These are phyloP conservation scores for Isatis lusitanica DNA, from an alignment of 441 rosid genomes.

Conservation along the genomic window DNA sequence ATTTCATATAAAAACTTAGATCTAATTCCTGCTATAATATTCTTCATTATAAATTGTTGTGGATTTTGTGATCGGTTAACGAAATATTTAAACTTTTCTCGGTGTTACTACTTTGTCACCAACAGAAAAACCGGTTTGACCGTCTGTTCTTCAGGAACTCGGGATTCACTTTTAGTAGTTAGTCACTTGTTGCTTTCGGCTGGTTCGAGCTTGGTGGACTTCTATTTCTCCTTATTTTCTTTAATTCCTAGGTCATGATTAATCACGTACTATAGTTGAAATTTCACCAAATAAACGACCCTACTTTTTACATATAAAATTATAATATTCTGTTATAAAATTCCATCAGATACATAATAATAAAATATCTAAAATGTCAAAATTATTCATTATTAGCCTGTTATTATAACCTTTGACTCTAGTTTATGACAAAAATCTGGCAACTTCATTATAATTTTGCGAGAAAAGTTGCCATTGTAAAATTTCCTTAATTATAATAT, in stretches of 20 bases:
- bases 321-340: not conserved
- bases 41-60: not conserved
- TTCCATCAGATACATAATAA: not conserved
- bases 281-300: not conserved
- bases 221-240: not conserved
- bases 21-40: not conserved
- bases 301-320: not conserved
- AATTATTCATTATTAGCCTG: not conserved
- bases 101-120: not conserved
- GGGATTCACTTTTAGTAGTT: not conserved
- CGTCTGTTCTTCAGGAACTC: not conserved
- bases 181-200: conserved; percentile 17
- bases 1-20: not conserved
- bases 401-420: not conserved
- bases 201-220: conserved; percentile 12
- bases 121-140: not conserved
- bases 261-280: not conserved
- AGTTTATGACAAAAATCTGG: too few relatives aligned
- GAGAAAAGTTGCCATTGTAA: too few relatives aligned
- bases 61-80: not conserved
- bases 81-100: not conserved
- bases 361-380: not conserved
- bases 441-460: too few relatives aligned
- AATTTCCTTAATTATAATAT: too few relatives aligned
- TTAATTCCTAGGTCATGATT: not conserved